Conservation (phyloP, 306 rosid genomes). For the Fragaria ananassa region DNA sequence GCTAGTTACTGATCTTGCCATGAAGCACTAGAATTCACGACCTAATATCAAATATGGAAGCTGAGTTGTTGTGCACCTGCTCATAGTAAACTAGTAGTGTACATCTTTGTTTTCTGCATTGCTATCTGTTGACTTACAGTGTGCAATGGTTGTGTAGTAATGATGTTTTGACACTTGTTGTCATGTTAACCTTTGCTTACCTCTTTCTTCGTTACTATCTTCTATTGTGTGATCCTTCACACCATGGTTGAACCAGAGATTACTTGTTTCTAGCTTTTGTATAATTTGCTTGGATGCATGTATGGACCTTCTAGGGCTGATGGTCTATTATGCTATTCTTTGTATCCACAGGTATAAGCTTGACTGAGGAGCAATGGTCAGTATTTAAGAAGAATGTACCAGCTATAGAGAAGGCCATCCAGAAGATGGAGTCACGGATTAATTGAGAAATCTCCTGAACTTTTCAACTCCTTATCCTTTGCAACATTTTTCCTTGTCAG, state of each 20-base stretch:
- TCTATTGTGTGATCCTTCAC: background rate
- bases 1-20: background rate
- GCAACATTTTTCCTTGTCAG: conserved; percentile 1
- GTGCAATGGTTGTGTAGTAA: background rate
- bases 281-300: background rate
- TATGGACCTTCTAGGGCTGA: background rate
- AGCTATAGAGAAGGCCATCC: conserved; percentile 74
- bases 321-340: background rate
- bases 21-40: background rate
- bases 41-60: background rate
- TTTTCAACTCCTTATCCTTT: conserved; percentile 14
- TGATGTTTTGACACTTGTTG: background rate
- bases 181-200: background rate
- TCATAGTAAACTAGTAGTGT: background rate
- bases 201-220: background rate
- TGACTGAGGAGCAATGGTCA: conserved; percentile 90
- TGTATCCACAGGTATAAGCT: conserved; percentile 75
- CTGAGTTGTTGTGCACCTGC: background rate
- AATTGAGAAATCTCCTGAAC: conserved; percentile 22
- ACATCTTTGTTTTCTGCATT: background rate
- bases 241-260: background rate
- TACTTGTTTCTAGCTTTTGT: background rate
- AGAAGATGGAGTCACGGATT: conserved; percentile 55
- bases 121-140: background rate
- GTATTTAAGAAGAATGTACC: conserved; percentile 64